Evolutionary conservation across 2,329 filamentous ascomycete species (phyloP), one percentile per base, ranked within the genome.

Genomic region (Hypoxylon sp.): DNA sequence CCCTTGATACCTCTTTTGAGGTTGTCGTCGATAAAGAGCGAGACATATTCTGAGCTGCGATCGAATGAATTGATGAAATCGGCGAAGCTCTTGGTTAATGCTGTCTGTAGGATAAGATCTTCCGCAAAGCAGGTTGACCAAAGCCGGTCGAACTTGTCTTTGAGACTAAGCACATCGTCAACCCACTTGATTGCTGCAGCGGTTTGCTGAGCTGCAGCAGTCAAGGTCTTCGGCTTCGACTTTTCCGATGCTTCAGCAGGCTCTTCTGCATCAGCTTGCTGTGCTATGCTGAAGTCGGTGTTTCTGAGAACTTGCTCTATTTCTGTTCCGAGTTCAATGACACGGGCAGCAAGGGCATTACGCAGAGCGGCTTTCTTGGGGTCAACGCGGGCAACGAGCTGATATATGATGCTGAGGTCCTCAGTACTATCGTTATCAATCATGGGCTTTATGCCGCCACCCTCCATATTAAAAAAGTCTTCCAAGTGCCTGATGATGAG

Each of bases 1-100:
- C 94, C 94, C 76, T 94, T 94, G 77, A 97, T 92, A 3, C 94
- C 94, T 72, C 95, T 92, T 81, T 97, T 97, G 74, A 99, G 87
- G 74, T 94, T 97, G 74, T 98, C 95, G 73, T 99, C 96, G 63
- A 99, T 97, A 79, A 97, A 99, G 0, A 99, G 85, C 0, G 96
- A 99, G 5, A 98, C 91, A 75, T 93, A 97, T 76, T 99, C 96
- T 1, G 95, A 93, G 72, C 91, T 91, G 67, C 94, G 89, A 12
- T 83, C 79, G 75, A 97, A 97, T n/a, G 89, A 81, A 77, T 97
- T 98, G 83, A 99, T 97, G 73, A 98, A 97, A 14, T 96, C 91
- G 0, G 92, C 87, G 73, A 97, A 97, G 75, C 94, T 97, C 74
- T 90, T 90, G 1, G 93, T 94, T 25, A 98, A 84, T 0, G 93